A percentile compares a stretch with the other conserved stretches of the same genome.
Evolutionary conservation across 2,329 filamentous ascomycete species (phyloP).

Genomic region (Metarhizium robertsii): DNA sequence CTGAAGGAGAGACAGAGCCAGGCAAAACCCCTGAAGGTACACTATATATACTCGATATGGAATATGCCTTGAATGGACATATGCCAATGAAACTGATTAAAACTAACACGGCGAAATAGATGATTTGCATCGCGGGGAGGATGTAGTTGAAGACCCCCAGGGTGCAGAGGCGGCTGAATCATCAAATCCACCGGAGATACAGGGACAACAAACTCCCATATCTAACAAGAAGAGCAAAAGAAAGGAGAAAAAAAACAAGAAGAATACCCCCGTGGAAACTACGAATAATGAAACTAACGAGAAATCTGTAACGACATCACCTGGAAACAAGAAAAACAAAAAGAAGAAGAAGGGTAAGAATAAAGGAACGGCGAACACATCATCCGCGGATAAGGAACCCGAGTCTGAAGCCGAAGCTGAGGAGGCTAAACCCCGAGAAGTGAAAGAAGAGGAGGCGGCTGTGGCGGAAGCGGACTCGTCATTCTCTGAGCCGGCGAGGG

Average conservation of each 20-base stretch:
- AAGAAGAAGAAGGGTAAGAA: constrained; percentile 17
- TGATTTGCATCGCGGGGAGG: background rate
- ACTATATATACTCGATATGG: background rate
- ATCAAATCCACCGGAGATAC: constrained; percentile 2
- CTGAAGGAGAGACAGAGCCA: constrained; percentile 26
- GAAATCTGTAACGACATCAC: constrained; percentile 7
- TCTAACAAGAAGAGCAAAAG: constrained; percentile 8
- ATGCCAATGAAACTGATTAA: background rate
- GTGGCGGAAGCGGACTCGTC: background rate
- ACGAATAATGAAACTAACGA: constrained; percentile 10
- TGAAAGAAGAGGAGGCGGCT: background rate
- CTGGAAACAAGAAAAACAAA: constrained; percentile 14
- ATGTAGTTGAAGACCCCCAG: constrained; percentile 1
- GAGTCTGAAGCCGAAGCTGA: constrained; percentile 8
- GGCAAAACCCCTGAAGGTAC: constrained; percentile 10
- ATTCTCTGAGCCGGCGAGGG: background rate
- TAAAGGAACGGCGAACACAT: background rate
- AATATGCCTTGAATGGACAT: background rate
- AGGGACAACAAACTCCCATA: constrained; percentile 7
- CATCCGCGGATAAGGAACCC: background rate
- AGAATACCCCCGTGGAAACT: constrained; percentile 5
- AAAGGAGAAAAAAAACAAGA: constrained; percentile 10
- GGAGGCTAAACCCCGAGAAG: background rate
- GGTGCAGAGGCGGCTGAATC: background rate
- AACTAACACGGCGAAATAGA: background rate